phyloP scores from a whole-genome alignment of 2,329 filamentous ascomycete genomes.

The Microdochium nivale region DNA sequence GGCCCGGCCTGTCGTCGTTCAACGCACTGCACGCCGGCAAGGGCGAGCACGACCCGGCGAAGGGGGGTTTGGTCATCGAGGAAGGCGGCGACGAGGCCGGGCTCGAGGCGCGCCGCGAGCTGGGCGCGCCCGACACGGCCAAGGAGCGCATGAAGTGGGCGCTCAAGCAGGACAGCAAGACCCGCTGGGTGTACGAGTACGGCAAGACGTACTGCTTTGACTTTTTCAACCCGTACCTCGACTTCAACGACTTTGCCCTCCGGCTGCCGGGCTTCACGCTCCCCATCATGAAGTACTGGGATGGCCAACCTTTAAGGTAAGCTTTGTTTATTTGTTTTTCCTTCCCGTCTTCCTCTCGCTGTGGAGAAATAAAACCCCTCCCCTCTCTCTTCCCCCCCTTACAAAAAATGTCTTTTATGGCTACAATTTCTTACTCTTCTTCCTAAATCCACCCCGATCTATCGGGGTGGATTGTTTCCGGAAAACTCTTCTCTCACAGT shows the following conservation, averaged over 20 bases:
- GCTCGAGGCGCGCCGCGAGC: constrained; percentile 29
- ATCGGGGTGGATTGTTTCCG: no score
- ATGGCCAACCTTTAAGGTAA: constrained; percentile 51
- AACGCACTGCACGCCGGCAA: constrained; percentile 65
- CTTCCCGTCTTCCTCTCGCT: constrained; percentile 4
- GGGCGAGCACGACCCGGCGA: constrained; percentile 33
- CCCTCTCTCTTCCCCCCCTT: background rate
- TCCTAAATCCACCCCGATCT: no score
- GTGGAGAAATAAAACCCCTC: no score
- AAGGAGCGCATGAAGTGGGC: constrained; percentile 54
- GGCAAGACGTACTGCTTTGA: constrained; percentile 44
- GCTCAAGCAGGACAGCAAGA: constrained; percentile 37
- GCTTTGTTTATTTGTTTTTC: constrained; percentile 2
- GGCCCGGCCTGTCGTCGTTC: constrained; percentile 70
- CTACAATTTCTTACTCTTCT: no score
- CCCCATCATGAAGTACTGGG: constrained; percentile 70
- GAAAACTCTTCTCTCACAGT: background rate
- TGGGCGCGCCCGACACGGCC: constrained; percentile 42
- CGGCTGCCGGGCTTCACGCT: constrained; percentile 65
- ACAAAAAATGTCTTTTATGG: no score
- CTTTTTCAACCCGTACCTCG: constrained; percentile 89
- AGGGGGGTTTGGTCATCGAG: constrained; percentile 48
- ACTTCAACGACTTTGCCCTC: constrained; percentile 68
- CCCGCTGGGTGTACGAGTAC: constrained; percentile 46
- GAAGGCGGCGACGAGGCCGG: constrained; percentile 58